Conservation (phyloP, 2,329 filamentous ascomycete species). For the Aspergillus neoniger region DNA sequence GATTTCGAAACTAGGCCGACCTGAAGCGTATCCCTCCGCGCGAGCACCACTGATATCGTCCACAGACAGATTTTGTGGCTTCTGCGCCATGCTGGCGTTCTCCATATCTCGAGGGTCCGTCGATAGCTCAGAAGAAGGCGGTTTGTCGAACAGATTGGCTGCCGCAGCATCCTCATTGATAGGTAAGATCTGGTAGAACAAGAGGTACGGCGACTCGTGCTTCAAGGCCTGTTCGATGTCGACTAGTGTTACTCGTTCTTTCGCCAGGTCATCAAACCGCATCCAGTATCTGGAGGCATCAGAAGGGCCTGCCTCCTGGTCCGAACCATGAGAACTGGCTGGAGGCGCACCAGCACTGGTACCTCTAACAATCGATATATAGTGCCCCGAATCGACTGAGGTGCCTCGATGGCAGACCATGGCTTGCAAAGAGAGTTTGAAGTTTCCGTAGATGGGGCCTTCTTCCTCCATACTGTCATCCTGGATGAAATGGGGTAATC, state of each 20-base stretch:
- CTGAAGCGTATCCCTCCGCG: constrained; percentile 28
- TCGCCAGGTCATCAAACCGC: constrained; percentile 83
- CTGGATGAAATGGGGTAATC: constrained; percentile 84
- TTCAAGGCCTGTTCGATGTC: constrained; percentile 76
- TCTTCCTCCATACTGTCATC: constrained; percentile 70
- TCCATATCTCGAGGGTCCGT: constrained; percentile 28
- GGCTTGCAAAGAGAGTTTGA: constrained; percentile 88
- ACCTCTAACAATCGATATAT: constrained; percentile 80
- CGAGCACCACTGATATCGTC: constrained; percentile 23
- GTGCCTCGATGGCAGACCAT: constrained; percentile 89
- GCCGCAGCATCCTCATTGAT: constrained; percentile 66
- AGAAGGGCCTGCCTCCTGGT: constrained; percentile 22
- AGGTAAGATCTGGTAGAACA: constrained; percentile 94
- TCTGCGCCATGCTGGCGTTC: constrained; percentile 20
- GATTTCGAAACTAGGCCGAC: constrained; percentile 43
- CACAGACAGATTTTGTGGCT: constrained; percentile 20
- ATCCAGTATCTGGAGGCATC: constrained; percentile 81
- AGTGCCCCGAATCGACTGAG: constrained; percentile 86
- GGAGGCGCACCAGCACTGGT: constrained; percentile 50
- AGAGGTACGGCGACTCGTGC: constrained; percentile 87
- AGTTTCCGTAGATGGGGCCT: constrained; percentile 76
- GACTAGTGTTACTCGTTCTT: constrained; percentile 71
- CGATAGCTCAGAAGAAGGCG: constrained; percentile 31
- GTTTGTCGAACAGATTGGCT: constrained; percentile 37
- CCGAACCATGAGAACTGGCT: constrained; percentile 28